These are phyloP conservation scores for Boletus smithii DNA, from an alignment of 1,284 basidiomycete genomes.

Conservation along the genomic window DNA sequence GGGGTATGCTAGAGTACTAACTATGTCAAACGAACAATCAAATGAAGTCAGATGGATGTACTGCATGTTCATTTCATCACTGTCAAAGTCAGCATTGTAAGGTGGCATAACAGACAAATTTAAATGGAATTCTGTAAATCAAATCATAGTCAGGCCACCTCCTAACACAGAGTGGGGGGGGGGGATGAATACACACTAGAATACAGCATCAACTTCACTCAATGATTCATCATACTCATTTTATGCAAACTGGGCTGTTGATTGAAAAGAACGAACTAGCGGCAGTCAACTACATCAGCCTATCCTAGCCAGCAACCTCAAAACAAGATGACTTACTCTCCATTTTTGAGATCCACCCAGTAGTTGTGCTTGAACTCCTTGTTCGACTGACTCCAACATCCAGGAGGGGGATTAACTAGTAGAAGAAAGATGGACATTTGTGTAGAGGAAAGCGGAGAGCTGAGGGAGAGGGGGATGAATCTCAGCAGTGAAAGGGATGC, in stretches of 20 bases:
- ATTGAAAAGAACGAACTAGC: conserved; percentile 89
- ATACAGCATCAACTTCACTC: conserved; percentile 97
- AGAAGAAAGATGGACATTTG: no score
- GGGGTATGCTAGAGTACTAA: conserved; percentile 70
- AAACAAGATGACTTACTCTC: conserved; percentile 68
- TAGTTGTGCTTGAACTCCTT: no score
- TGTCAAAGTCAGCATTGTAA: conserved; percentile 98
- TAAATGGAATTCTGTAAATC: conserved; percentile 78
- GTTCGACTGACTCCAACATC: no score
- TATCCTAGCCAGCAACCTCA: neutral
- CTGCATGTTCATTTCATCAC: conserved; percentile 99
- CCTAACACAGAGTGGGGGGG: conserved; percentile 9
- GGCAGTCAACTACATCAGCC: conserved; percentile 7
- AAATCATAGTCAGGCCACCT: conserved; percentile 32
- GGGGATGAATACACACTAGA: conserved; percentile 68
- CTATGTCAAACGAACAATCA: conserved; percentile 4
- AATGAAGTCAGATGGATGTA: conserved; percentile 42
- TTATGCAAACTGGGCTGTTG: conserved; percentile 98
- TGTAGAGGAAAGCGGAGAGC: no score
- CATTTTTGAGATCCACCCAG: conserved; percentile 96
- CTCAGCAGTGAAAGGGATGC: no score
- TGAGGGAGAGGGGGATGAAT: no score
- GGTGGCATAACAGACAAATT: conserved; percentile 94
- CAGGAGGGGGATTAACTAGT: no score
- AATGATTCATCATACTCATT: conserved; percentile 99